Evolutionary conservation across 1,139 yeast genomes (phyloP).

Genomic region (Yamadazyma triangularis): DNA sequence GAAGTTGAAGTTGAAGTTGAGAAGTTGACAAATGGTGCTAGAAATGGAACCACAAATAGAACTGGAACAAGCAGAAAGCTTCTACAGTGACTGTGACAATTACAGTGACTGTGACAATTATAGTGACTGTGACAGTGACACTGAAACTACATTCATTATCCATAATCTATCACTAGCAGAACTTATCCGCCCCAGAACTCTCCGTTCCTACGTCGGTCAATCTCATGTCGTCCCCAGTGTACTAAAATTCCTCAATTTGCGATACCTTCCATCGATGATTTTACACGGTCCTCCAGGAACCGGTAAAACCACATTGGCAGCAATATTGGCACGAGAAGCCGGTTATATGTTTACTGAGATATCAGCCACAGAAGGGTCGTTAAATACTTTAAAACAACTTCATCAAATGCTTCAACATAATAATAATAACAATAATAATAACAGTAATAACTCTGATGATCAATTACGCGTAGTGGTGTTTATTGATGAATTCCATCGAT

Average conservation of each 20-base stretch:
- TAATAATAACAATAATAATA: slow-evolving; percentile 12
- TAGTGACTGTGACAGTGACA: not conserved
- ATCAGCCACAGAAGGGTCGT: slow-evolving; percentile 38
- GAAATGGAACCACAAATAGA: not conserved
- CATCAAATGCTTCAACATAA: slow-evolving; percentile 20
- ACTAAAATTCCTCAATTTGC: slow-evolving; percentile 27
- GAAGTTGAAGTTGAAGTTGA: not conserved
- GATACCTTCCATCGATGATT: slow-evolving; percentile 42
- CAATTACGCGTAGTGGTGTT: slow-evolving; percentile 26
- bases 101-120: slow-evolving; percentile 1
- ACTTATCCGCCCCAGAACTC: slow-evolving; percentile 19
- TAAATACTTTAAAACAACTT: slow-evolving; percentile 24
- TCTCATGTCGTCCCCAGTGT: slow-evolving; percentile 27
- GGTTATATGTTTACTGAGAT: slow-evolving; percentile 35
- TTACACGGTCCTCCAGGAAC: slow-evolving; percentile 45
- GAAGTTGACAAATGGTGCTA: not conserved
- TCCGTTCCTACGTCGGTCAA: slow-evolving; percentile 36
- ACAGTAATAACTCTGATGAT: too few relatives aligned
- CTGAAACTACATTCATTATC: too few relatives aligned
- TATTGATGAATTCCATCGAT: slow-evolving; percentile 43
- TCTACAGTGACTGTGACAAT: slow-evolving; percentile 1
- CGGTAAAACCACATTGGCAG: slow-evolving; percentile 44
- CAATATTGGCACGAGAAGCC: slow-evolving; percentile 29
- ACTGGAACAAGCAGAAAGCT: slow-evolving; percentile 1
- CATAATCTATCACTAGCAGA: slow-evolving; percentile 10